Base-by-base conservation (phyloP, 768 basidiomycete species). In the Gymnopilus dilepis region DNA sequence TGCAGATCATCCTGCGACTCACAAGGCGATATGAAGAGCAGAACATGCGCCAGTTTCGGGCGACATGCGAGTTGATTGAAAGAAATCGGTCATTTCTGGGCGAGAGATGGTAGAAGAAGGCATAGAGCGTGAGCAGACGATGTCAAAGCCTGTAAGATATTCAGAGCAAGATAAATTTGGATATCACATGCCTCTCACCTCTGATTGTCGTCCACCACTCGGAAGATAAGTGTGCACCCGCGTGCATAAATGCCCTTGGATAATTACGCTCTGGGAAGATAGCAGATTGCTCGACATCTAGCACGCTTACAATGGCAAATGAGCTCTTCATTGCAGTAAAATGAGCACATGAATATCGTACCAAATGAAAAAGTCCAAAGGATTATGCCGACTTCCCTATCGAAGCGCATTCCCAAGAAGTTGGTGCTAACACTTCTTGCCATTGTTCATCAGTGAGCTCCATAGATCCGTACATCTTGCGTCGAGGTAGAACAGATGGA, bases 151-250 rank as follows among this genome's bases (percentile, higher is more conserved):
- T 50, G 47, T 19, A 30, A 19, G 11, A 1, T n/a, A 8, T 7
- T 48, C 47, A 30, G 47, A 50, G 28, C 47, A 50, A 31, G 28
- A 50, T 50, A 50, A 31, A 50, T 31, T 50, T 50, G 47, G 47
- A 50, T 50, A 50, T 50, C 47, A 50, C 47, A 50, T 50, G 47
- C 30, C 13, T 50, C 47, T 31, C 19, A 50, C 47, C 45, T n/a
- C n/a, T n/a, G n/a, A 50, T 22, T 9, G 34, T 37, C 34, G 34
- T 37, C 34, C 26, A 26, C 19, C 47, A 7, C 17, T 50, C n/a
- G n/a, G 47, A 6, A 22, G 47, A 30, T 50, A 31, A 50, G 26
- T 15, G 28, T 15, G 28, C n/a, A 6, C 47, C 28, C 47, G 28
- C 47, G 7, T 30, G 47, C 47, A 50, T n/a, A 50, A 17, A 28